These are phyloP conservation scores for Diaporthe caulivora DNA, from an alignment of 2,329 filamentous ascomycete genomes.

Conservation along the genomic window DNA sequence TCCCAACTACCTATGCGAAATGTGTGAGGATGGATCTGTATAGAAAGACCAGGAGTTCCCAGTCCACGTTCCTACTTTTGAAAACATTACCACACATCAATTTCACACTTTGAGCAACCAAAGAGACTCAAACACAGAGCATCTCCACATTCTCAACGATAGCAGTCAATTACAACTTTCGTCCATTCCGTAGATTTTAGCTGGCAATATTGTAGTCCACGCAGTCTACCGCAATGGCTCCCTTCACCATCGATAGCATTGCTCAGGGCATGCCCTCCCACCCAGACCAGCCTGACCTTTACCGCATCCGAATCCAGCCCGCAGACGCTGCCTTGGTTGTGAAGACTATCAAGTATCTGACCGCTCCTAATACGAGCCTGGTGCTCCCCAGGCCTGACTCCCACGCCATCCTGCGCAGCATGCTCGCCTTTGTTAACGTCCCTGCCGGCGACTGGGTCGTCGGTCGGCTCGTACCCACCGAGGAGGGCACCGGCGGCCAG, in stretches of 20 bases:
- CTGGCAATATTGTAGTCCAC: not conserved
- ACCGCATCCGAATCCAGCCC: constrained; percentile 3
- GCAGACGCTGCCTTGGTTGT: not conserved
- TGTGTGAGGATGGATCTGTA: not conserved
- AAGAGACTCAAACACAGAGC: not conserved
- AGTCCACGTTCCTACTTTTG: not conserved
- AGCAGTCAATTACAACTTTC: too few species aligned
- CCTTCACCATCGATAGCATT: not conserved
- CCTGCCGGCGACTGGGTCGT: constrained; percentile 23
- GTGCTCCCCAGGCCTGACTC: not conserved
- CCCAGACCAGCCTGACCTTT: not conserved
- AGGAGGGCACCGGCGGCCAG: not conserved
- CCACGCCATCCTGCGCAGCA: not conserved
- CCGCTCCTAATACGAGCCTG: not conserved
- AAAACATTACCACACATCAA: not conserved
- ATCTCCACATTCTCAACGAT: not conserved
- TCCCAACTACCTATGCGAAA: not conserved
- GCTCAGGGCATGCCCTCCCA: not conserved
- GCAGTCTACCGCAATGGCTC: not conserved
- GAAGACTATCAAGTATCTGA: not conserved
- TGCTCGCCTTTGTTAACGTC: constrained; percentile 23
- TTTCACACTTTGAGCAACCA: not conserved
- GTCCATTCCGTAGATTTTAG: not conserved
- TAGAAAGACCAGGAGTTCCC: not conserved
- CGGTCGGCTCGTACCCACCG: not conserved